Conservation (phyloP, 176 grass and related monocot genomes). For the Coix lacrymajobi region DNA sequence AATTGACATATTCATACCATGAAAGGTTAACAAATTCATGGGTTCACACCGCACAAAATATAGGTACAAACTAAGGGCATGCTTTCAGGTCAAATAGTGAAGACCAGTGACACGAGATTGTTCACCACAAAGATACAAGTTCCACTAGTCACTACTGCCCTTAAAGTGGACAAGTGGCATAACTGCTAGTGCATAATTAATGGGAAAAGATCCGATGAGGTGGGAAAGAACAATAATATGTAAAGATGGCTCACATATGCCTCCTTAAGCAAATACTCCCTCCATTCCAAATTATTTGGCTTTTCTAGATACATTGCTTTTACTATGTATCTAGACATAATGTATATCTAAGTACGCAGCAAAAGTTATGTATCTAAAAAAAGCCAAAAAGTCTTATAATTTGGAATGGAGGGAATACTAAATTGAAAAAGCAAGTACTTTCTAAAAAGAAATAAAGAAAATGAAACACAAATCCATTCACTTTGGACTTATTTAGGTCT, state of each 20-base stretch:
- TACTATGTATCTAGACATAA: no score
- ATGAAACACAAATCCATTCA: not conserved
- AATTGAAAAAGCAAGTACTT: constrained; percentile 10
- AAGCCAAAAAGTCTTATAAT: no score
- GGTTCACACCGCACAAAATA: not conserved
- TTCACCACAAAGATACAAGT: not conserved
- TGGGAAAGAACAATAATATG: constrained; percentile 6
- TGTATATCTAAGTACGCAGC: no score
- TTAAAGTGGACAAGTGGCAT: not conserved
- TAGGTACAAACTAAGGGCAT: not conserved
- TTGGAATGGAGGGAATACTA: no score
- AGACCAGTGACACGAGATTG: not conserved
- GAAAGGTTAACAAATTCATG: not conserved
- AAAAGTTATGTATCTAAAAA: no score
- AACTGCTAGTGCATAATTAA: constrained; percentile 7
- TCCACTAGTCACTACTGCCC: not conserved
- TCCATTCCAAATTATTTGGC: no score
- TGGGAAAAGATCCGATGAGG: not conserved
- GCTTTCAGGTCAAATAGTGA: not conserved
- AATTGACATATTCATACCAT: not conserved
- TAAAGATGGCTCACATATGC: not conserved
- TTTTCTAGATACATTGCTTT: no score
- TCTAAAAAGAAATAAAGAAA: not conserved
- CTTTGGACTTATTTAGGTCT: not conserved
- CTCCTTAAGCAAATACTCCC: not conserved